A percentile compares a stretch with the other conserved stretches of the same genome.
These are phyloP conservation scores for Limnanthes douglasii DNA, from an alignment of 345 rosid species.

Conservation along the genomic window DNA sequence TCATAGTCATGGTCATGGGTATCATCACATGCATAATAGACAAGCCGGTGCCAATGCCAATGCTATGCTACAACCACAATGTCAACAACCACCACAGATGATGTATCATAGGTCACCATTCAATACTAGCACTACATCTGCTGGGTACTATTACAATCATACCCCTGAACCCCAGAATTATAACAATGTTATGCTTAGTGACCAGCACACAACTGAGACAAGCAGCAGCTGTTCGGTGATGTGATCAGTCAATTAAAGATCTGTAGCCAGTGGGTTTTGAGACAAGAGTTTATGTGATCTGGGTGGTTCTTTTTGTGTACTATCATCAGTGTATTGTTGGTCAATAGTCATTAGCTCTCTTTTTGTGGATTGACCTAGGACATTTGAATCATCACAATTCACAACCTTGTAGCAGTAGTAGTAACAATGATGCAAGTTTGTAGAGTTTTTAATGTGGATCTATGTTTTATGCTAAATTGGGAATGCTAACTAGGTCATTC, in stretches of 20 bases:
- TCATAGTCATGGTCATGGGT: background rate
- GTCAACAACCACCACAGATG: constrained; percentile 44
- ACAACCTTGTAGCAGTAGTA: too few relatives aligned
- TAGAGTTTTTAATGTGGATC: too few relatives aligned
- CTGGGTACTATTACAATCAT: constrained; percentile 41
- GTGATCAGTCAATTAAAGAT: constrained; percentile 14
- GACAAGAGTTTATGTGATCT: too few relatives aligned
- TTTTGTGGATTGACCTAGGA: too few relatives aligned
- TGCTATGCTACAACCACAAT: constrained; percentile 31
- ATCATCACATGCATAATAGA: constrained; percentile 14
- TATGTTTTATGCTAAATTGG: too few relatives aligned
- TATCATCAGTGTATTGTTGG: too few relatives aligned
- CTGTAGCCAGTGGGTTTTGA: too few relatives aligned
- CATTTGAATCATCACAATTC: too few relatives aligned
- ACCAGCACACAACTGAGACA: constrained; percentile 16
- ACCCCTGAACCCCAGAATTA: constrained; percentile 19
- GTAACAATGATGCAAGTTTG: too few relatives aligned
- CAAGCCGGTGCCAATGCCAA: constrained; percentile 21
- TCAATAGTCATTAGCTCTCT: too few relatives aligned
- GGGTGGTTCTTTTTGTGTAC: too few relatives aligned
- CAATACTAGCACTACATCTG: constrained; percentile 32
- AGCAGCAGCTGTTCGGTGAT: constrained; percentile 38
- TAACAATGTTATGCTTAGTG: constrained; percentile 22
- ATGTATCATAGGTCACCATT: constrained; percentile 46
- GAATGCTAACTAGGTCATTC: too few relatives aligned